Conservation (phyloP, 768 basidiomycete species). For the Chalciporus pseudorubinellus region DNA sequence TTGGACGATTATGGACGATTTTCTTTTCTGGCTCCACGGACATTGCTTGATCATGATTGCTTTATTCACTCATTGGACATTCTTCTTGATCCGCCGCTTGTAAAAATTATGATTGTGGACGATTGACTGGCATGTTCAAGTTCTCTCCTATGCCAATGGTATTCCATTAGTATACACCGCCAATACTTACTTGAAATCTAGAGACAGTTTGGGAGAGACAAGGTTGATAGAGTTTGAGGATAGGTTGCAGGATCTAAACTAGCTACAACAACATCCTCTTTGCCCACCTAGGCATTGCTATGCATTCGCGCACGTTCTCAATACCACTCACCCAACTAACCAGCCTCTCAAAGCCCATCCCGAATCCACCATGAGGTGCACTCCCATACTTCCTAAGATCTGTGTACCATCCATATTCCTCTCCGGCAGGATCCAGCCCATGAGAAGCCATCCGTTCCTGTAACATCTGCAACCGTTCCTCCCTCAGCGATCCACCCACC, state of each 20-base stretch:
- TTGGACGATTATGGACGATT: conserved; percentile 1
- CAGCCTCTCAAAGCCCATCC: conserved; percentile 91
- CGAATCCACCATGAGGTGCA: conserved; percentile 93
- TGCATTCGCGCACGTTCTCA: conserved; percentile 89
- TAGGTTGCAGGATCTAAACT: background rate
- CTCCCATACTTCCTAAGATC: conserved; percentile 84
- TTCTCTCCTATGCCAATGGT: too few species aligned
- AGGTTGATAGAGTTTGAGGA: background rate
- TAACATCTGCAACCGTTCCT: conserved; percentile 63
- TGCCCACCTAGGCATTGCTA: conserved; percentile 89
- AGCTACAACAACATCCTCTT: conserved; percentile 67
- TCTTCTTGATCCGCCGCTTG: too few species aligned
- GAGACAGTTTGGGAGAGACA: too few species aligned
- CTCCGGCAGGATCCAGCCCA: conserved; percentile 42
- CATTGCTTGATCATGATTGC: too few species aligned
- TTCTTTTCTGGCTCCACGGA: background rate
- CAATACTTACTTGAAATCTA: too few species aligned
- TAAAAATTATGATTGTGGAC: too few species aligned
- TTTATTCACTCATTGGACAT: background rate
- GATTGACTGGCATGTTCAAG: too few species aligned
- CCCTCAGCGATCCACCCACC: conserved; percentile 86
- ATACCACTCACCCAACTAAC: conserved; percentile 84
- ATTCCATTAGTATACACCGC: too few species aligned
- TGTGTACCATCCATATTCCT: conserved; percentile 66
- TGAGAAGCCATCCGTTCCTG: conserved; percentile 46